phyloP scores from a whole-genome alignment of 805 yeast species.

The Yarrowia porcina region DNA sequence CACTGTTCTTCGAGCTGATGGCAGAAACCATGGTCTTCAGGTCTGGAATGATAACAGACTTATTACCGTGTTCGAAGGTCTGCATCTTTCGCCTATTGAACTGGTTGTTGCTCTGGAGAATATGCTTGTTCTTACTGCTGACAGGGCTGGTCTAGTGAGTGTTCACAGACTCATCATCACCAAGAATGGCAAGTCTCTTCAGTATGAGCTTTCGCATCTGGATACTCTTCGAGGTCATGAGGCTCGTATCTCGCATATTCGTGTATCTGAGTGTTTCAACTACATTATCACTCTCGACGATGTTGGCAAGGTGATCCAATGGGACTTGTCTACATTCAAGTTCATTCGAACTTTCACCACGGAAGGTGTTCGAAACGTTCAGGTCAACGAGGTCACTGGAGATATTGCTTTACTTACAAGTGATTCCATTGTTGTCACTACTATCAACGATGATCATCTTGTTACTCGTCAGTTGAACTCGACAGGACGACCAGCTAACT shows the following conservation, averaged over 20 bases:
- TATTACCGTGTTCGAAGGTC: constrained; percentile 15
- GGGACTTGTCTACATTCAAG: constrained; percentile 15
- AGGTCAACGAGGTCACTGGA: constrained; percentile 6
- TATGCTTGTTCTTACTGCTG: constrained; percentile 15
- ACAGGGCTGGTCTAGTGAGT: not conserved
- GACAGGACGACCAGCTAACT: constrained; percentile 16
- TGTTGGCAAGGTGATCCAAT: constrained; percentile 10
- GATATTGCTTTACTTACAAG: constrained; percentile 10
- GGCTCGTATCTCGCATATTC: not conserved
- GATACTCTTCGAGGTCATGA: constrained; percentile 22
- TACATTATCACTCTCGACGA: constrained; percentile 11
- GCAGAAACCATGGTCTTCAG: constrained; percentile 8
- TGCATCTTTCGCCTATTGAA: constrained; percentile 16
- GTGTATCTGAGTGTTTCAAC: constrained; percentile 14
- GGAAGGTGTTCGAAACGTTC: constrained; percentile 10
- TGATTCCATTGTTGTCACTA: not conserved
- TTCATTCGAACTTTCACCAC: constrained; percentile 6
- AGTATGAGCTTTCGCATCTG: constrained; percentile 2
- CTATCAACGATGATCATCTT: constrained; percentile 18
- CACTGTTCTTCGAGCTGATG: not conserved
- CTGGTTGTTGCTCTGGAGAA: constrained; percentile 11
- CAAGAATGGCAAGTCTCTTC: not conserved
- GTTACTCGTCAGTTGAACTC: not conserved
- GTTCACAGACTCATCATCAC: constrained; percentile 7
- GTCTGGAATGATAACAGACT: constrained; percentile 17